Base-by-base conservation (phyloP, 2,329 filamentous ascomycete species). In the Alternaria infectoria region DNA sequence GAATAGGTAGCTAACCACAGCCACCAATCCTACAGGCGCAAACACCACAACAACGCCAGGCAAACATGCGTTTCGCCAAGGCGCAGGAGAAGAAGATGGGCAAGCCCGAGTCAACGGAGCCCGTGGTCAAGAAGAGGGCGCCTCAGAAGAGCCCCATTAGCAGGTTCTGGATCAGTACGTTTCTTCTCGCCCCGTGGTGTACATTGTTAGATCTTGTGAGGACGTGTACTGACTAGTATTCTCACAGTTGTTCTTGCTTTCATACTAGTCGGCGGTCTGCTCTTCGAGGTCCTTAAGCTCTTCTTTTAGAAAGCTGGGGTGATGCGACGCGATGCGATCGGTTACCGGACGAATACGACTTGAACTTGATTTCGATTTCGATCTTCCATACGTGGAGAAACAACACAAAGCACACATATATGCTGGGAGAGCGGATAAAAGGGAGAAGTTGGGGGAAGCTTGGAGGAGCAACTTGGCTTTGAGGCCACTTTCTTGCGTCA, bases 1-100 rank as follows among this genome's bases (percentile, higher is more conserved):
- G 10, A 19, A 43, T 13, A 32, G 4, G 5, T 21, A 26, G 17
- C n/a, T 19, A 36, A 40, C 26, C 49, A 45, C 23, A 2, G 25
- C 2, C 6, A 25, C 23, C 32, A 30, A 25, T 40, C 8, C 15
- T 40, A 17, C 59, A 93, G 91, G 91, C 89, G 72, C 92, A 95
- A 90, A 96, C 92, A 71, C 92, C 90, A 72, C 88, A 93, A 81
- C 93, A 96, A 85, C 90, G 92, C 80, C 89, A 89, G 76, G 89
- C 90, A 67, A 96, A 96, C 84, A 88, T 88, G 76, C 91, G 91
- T 81, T 96, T 93, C 82, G 89, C 86, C 70, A 90, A 90, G 79
- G 86, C 87, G 57, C 89, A 95, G 79, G 89, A 91, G 77, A 83
- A 85, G 64, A 91, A 90, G 77, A 91, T 91, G 80, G 92, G 92